Evolutionary conservation across 192 early-diverging fungal genomes (phyloP).

Genomic region (Rhizoclosmatium globosum): DNA sequence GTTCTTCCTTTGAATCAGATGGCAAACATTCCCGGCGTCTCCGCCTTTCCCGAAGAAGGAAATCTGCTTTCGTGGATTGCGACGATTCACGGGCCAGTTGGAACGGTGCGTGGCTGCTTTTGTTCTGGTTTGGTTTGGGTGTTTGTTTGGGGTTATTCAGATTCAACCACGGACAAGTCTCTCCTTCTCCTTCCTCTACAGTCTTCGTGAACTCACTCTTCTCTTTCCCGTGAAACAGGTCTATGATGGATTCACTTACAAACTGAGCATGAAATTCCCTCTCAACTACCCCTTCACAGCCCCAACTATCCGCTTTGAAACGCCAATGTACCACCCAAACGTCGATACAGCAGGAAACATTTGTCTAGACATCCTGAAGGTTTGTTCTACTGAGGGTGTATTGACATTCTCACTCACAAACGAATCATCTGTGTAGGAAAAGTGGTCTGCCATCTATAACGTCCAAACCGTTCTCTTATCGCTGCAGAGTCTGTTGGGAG

Average conservation of each 20-base stretch:
- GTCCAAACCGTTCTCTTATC: constrained; percentile 64
- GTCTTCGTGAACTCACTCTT: no score
- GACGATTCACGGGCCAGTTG: constrained; percentile 56
- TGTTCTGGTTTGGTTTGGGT: no score
- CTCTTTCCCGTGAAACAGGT: no score
- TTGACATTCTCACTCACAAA: background rate
- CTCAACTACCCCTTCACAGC: constrained; percentile 58
- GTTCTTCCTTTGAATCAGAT: constrained; percentile 46
- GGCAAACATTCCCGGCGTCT: constrained; percentile 65
- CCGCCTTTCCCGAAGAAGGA: constrained; percentile 73
- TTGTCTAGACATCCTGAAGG: constrained; percentile 66
- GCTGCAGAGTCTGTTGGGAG: constrained; percentile 62
- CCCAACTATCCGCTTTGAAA: constrained; percentile 56
- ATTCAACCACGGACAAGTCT: no score
- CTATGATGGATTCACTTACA: constrained; percentile 58
- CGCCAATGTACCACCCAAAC: constrained; percentile 60
- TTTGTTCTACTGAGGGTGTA: background rate
- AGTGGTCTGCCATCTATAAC: constrained; percentile 66
- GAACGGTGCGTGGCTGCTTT: constrained; percentile 35
- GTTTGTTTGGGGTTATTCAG: no score
- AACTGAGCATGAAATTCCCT: constrained; percentile 61
- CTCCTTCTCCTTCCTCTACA: no score
- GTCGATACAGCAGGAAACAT: constrained; percentile 52
- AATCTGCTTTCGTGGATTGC: constrained; percentile 62
- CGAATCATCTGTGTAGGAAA: constrained; percentile 42